Evolutionary conservation across 106 monocot genomes (phyloP).

Genomic region (Cymbidium sinense): DNA sequence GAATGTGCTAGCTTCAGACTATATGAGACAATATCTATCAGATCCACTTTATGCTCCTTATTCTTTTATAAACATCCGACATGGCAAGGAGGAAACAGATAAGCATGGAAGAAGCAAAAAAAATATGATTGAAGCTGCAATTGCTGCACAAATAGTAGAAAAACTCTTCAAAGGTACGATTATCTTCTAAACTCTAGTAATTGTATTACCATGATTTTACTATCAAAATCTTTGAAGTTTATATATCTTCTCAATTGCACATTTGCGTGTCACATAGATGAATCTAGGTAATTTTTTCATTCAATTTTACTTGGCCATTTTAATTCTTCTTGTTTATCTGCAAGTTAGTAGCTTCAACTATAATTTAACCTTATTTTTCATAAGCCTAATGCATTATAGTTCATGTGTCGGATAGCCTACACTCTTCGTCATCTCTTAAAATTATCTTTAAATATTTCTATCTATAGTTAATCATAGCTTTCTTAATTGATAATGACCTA

Average conservation of each 20-base stretch:
- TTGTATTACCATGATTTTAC: neutral
- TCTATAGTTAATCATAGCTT: neutral
- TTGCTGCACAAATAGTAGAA: conserved; percentile 21
- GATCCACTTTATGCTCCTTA: conserved; percentile 29
- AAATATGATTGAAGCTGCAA: conserved; percentile 55
- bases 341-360: neutral
- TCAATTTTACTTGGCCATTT: neutral
- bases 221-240: neutral
- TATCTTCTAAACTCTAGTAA: neutral
- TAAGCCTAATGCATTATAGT: neutral
- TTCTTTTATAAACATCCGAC: conserved; percentile 43
- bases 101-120: conserved; percentile 21
- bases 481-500: neutral
- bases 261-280: too few relatives aligned
- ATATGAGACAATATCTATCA: conserved; percentile 22
- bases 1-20: conserved; percentile 26
- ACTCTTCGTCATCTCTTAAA: too few relatives aligned
- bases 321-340: neutral
- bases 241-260: too few relatives aligned
- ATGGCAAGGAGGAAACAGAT: conserved; percentile 33
- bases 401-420: too few relatives aligned
- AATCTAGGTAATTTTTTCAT: too few relatives aligned
- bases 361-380: neutral
- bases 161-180: conserved; percentile 12
- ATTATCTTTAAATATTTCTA: neutral